Evolutionary conservation across 2,329 filamentous ascomycete genomes (phyloP).

Genomic region (Diplocarpon rosae): DNA sequence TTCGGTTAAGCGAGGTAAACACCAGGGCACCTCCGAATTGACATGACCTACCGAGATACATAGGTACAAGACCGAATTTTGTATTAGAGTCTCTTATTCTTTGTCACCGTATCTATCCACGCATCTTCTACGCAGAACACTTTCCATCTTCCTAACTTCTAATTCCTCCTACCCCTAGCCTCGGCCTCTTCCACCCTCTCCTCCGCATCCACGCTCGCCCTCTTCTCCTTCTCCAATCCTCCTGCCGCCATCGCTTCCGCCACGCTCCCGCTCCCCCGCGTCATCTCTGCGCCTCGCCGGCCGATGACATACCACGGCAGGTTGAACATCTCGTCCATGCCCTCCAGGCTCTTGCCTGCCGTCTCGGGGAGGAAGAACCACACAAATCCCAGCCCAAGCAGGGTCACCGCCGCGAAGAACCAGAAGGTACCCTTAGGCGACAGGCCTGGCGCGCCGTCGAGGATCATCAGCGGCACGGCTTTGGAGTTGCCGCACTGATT

Average conservation of each 20-base stretch:
- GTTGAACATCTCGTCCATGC: conserved; percentile 61
- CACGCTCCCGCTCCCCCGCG: conserved; percentile 37
- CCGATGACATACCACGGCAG: conserved; percentile 70
- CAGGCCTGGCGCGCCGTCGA: conserved; percentile 37
- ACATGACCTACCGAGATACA: no score
- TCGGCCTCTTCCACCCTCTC: conserved; percentile 11
- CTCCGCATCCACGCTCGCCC: conserved; percentile 20
- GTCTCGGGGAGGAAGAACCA: conserved; percentile 66
- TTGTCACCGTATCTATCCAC: no score
- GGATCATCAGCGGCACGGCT: conserved; percentile 64
- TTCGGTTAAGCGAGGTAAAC: no score
- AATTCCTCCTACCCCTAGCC: not conserved
- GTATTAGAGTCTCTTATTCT: no score
- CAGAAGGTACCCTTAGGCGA: conserved; percentile 57
- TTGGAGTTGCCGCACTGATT: conserved; percentile 71
- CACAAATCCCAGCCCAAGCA: conserved; percentile 58
- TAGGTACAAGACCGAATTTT: no score
- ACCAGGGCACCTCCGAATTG: no score
- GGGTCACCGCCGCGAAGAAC: conserved; percentile 60
- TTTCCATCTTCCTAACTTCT: no score
- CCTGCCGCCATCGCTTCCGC: conserved; percentile 32
- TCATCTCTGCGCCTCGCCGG: conserved; percentile 29
- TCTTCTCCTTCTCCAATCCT: conserved; percentile 32
- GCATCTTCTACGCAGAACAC: no score
- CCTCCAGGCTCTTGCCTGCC: conserved; percentile 52